Evolutionary conservation across 2,329 filamentous ascomycete species (phyloP), one percentile per base, ranked within the genome.

Genomic region (Nemania sp.): DNA sequence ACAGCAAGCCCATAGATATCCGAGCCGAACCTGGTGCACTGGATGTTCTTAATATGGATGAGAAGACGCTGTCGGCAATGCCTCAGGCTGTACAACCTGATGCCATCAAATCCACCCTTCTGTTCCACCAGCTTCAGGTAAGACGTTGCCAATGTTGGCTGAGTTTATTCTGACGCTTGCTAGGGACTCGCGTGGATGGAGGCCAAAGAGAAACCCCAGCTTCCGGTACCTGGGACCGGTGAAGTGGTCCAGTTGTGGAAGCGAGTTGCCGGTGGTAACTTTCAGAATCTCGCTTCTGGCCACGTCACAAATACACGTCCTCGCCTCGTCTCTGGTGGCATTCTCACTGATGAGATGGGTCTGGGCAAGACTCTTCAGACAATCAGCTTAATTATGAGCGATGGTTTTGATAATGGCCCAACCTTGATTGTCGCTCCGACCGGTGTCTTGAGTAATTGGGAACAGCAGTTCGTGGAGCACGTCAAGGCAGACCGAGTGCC

Each of bases 261-360:
- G 71, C 83, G 80, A 73, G 62, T 79, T 70, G 2, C 76, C 73
- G 54, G 72, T 72, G 25, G 63, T 5, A 73, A 73, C 39, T 91
- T 87, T 68, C 83, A 81, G 59, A 92, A 90, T 74, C 81, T 91
- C 65, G 90, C 88, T 60, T 94, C 87, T 0, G 87, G 87, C 54
- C 93, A 87, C 71, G 83, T 86, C 10, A 86, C 83, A 9, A 74
- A 73, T 0, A 74, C 73, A 2, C 75, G 81, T 1, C 91, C 91
- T 0, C 74, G 78, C 0, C 80, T 96, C 20, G 86, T 90, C 6
- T 90, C 87, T 51, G 92, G 92, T 17, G 92, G 92, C 34, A 92
- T 97, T 51, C 81, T 97, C 9, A 91, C 92, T 1, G 92, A 97
- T 73, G 92, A 97, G 69, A 97, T 97, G 93, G 92, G 92, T 3